Evolutionary conservation across 768 basidiomycete species (phyloP), one percentile per base, ranked within the genome.

Genomic region (Solioccasus polychromus): DNA sequence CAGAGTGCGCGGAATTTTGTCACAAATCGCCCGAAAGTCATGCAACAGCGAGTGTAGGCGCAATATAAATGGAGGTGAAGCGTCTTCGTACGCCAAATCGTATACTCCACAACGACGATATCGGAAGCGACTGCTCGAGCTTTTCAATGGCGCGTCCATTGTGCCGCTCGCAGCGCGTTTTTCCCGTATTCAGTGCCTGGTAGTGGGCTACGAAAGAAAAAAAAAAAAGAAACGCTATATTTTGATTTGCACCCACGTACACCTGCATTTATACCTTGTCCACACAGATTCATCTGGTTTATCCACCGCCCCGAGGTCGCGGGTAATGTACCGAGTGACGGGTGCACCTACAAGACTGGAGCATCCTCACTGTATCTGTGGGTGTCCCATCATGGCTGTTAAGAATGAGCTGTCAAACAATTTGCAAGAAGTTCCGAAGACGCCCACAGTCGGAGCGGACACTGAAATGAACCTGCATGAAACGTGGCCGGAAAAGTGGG

Each of bases 91-190:
- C 2, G 40, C 40, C 25, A 63, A 10, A 35, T 54, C 49, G 34
- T 60, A 62, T 14, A 63, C 49, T 24, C 62, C 60, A 19, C 46
- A 37, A 15, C 45, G 54, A 28, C 42, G 57, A 20, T n/a, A n/a
- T 12, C 31, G 48, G 4, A 64, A 44, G 29, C 14, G 48, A 36
- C 28, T 18, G 4, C 5, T 17, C n/a, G 50, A 25, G 19, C 34
- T 44, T 22, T 4, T 18, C 1, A 31, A 23, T 2, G 30, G 30
- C 10, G 5, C 8, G 39, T 41, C 18, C 42, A 50, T 42, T 18
- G 15, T 20, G 11, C 18, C 3, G 15, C 8, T 15, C 2, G 28
- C 6, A 30, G 17, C 10, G 29, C 28, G 30, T 43, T 45, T 7
- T 32, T 35, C 35, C 41, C 17, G 15, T 39, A 17, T 46, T 4